Conservation (phyloP, 352 stramenopile genomes). For the Aphanomyces invadans region DNA sequence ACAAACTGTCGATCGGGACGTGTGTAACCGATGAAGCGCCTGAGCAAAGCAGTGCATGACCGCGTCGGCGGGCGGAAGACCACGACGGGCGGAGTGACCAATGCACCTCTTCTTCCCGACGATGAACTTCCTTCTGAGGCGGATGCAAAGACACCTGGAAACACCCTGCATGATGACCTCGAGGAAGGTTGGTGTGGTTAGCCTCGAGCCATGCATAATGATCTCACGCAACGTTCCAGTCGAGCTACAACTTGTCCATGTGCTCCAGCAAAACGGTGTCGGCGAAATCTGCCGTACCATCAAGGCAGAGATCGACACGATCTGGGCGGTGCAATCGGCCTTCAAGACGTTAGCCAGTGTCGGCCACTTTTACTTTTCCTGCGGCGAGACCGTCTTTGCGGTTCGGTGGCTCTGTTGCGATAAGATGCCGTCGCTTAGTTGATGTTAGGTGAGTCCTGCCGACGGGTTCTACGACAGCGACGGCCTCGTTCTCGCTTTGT, state of each 20-base stretch:
- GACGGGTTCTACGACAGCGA: conserved; percentile 54
- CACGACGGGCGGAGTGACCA: too few relatives aligned
- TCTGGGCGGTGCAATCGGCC: conserved; percentile 56
- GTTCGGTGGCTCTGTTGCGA: too few relatives aligned
- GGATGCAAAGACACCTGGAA: neutral
- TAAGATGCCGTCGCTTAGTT: too few relatives aligned
- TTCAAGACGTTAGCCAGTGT: conserved; percentile 61
- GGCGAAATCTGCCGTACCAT: conserved; percentile 61
- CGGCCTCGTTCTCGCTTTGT: conserved; percentile 59
- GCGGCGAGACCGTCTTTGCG: conserved; percentile 48
- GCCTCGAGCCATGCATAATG: neutral
- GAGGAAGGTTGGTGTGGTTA: neutral
- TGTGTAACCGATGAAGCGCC: neutral
- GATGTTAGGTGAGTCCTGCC: conserved; percentile 28
- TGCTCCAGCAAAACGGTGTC: conserved; percentile 58
- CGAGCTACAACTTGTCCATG: conserved; percentile 51
- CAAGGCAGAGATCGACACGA: conserved; percentile 69
- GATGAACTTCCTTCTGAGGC: neutral
- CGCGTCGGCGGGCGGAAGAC: neutral
- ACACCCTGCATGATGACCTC: neutral
- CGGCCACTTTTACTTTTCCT: conserved; percentile 73
- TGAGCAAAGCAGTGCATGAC: neutral
- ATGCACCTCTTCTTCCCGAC: neutral
- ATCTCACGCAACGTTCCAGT: conserved; percentile 27
- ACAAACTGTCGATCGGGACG: too few relatives aligned